Percentiles rank a stretch among this genome's conserved stretches.
phyloP scores from a whole-genome alignment of 768 basidiomycete species.

The Pleurotus tuber-regium region DNA sequence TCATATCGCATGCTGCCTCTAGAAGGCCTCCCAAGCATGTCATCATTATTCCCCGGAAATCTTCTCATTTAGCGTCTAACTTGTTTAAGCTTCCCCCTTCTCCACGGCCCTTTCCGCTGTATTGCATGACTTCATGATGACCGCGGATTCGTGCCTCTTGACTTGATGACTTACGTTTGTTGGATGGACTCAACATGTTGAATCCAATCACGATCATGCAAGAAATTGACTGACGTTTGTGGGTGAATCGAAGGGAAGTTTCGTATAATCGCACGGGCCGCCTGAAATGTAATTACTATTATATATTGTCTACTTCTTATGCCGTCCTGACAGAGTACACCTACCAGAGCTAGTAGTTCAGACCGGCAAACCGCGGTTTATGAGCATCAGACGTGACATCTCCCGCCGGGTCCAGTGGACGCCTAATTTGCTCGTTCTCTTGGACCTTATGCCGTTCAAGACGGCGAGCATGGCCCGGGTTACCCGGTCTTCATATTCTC shows the following conservation, averaged over 20 bases:
- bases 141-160: background rate
- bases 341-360: background rate
- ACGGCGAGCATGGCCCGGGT: background rate
- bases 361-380: background rate
- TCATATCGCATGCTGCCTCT: background rate
- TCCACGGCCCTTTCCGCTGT: background rate
- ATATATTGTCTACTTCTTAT: background rate
- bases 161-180: background rate
- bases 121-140: constrained; percentile 1
- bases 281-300: background rate
- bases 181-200: background rate
- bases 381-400: background rate
- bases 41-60: background rate
- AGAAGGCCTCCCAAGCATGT: background rate
- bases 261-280: no score
- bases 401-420: constrained; percentile 8
- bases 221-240: background rate
- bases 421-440: background rate
- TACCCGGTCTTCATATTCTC: background rate
- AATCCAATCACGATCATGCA: background rate
- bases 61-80: background rate
- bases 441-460: background rate
- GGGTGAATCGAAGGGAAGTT: background rate
- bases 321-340: background rate
- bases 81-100: constrained; percentile 2